phyloP scores from a whole-genome alignment of 1,139 yeast species.

The Sugiyamaella paludigena region DNA sequence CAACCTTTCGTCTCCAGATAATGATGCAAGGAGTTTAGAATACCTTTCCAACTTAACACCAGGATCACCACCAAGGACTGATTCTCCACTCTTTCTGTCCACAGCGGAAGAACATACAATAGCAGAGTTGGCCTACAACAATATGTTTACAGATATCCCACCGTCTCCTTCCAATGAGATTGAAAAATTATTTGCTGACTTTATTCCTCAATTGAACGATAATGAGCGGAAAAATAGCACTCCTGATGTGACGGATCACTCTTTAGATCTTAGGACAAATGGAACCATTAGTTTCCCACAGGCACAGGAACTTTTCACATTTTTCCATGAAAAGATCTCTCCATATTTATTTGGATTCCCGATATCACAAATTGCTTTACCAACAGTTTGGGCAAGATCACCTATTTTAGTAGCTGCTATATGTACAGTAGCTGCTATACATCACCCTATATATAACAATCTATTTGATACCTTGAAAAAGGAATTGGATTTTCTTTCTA shows the following conservation, averaged over 20 bases:
- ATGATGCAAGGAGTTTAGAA: too few relatives aligned
- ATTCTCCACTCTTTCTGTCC: background rate
- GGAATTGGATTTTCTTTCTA: conserved; percentile 48
- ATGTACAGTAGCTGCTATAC: conserved; percentile 62
- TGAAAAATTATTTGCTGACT: background rate
- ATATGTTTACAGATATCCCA: background rate
- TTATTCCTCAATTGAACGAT: background rate
- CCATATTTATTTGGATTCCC: conserved; percentile 69
- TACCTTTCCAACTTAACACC: too few relatives aligned
- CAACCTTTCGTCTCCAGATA: too few relatives aligned
- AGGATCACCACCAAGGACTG: too few relatives aligned
- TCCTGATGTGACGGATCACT: background rate
- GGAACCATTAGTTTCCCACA: conserved; percentile 36
- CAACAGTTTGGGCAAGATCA: conserved; percentile 53
- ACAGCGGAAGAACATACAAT: conserved; percentile 1
- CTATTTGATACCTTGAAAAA: conserved; percentile 44
- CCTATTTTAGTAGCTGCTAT: conserved; percentile 62
- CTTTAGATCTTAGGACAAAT: conserved; percentile 14
- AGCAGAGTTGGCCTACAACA: conserved; percentile 4
- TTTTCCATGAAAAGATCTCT: conserved; percentile 55
- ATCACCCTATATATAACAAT: conserved; percentile 48
- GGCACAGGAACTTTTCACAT: conserved; percentile 51
- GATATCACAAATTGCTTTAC: conserved; percentile 50
- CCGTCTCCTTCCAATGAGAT: conserved; percentile 1
- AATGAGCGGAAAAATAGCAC: conserved; percentile 1